A percentile compares a stretch with the other conserved stretches of the same genome.
Conservation (phyloP, 495 filamentous ascomycete species). For the Friedmanniomyces simplex region DNA sequence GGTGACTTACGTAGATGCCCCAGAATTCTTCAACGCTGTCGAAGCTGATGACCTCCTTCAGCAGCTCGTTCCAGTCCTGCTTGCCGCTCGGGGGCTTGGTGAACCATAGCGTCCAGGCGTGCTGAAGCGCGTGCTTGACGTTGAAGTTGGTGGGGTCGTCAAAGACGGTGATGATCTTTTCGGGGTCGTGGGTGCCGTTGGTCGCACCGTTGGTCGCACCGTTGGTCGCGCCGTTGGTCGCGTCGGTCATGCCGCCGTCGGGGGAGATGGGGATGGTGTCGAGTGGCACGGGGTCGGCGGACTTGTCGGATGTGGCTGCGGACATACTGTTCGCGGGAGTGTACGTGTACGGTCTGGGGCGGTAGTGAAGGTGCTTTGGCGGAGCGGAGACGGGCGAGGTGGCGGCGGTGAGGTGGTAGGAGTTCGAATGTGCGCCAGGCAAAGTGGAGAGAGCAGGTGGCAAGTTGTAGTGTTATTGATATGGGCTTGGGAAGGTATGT, state of each 20-base stretch:
- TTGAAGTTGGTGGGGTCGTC: slow-evolving; percentile 97
- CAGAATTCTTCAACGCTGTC: slow-evolving; percentile 99
- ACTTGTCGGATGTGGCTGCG: slow-evolving; percentile 1
- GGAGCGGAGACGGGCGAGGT: neutral
- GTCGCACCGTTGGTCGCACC: slow-evolving; percentile 8
- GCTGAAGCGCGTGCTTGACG: slow-evolving; percentile 92
- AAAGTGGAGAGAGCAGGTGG: neutral
- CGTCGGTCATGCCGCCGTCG: slow-evolving; percentile 38
- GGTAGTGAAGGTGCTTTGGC: neutral
- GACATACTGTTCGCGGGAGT: neutral
- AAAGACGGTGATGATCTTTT: slow-evolving; percentile 79
- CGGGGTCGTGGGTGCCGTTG: slow-evolving; percentile 34
- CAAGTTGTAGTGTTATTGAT: neutral
- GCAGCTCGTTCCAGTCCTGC: slow-evolving; percentile 97
- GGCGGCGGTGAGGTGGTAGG: neutral
- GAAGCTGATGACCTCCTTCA: slow-evolving; percentile 98
- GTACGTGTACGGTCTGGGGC: neutral
- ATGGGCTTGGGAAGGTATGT: neutral
- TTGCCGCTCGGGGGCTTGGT: slow-evolving; percentile 97
- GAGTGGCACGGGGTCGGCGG: slow-evolving; percentile 36
- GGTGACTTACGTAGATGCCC: slow-evolving; percentile 82
- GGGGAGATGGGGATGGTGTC: slow-evolving; percentile 67
- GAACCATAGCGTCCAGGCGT: slow-evolving; percentile 98
- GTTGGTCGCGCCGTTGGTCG: slow-evolving; percentile 13
- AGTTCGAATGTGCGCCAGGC: slow-evolving; percentile 9